Conservation (phyloP, 352 stramenopile genomes). For the Globisporangium okanoganense region DNA sequence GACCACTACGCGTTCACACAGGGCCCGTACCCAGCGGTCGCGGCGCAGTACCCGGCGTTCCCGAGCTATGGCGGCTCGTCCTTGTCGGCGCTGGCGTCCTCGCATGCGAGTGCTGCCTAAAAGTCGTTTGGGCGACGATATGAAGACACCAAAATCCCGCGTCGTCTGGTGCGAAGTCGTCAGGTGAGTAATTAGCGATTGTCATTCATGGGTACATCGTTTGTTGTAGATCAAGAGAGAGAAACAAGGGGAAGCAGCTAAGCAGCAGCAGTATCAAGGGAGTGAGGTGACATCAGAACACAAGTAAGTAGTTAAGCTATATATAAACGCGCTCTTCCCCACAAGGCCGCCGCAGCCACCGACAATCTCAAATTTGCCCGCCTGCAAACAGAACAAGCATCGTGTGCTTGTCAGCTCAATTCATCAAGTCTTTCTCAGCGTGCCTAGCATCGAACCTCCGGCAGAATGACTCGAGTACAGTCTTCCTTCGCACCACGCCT, state of each 20-base stretch:
- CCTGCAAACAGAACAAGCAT: not conserved
- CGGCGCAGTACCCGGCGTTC: conserved; percentile 8
- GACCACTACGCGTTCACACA: conserved; percentile 57
- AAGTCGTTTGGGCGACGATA: no score
- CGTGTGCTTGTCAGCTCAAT: not conserved
- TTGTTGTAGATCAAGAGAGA: not conserved
- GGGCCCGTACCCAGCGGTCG: conserved; percentile 14
- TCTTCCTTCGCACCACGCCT: not conserved
- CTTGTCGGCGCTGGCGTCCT: conserved; percentile 11
- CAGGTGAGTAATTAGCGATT: not conserved
- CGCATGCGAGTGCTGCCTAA: conserved; percentile 16
- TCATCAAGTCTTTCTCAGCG: not conserved
- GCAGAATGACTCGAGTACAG: not conserved
- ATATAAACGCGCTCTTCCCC: not conserved
- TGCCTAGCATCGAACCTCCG: not conserved
- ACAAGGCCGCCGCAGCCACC: not conserved
- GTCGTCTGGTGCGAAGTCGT: not conserved
- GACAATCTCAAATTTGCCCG: not conserved
- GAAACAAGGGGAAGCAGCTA: not conserved
- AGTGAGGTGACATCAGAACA: not conserved
- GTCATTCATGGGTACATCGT: not conserved
- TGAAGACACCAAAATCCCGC: not conserved
- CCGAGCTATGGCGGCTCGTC: conserved; percentile 11
- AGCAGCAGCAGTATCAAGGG: not conserved
- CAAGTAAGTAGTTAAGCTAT: not conserved